Evolutionary conservation across 1,284 basidiomycete species (phyloP).

Genomic region (Fistulinella cinereoalba): DNA sequence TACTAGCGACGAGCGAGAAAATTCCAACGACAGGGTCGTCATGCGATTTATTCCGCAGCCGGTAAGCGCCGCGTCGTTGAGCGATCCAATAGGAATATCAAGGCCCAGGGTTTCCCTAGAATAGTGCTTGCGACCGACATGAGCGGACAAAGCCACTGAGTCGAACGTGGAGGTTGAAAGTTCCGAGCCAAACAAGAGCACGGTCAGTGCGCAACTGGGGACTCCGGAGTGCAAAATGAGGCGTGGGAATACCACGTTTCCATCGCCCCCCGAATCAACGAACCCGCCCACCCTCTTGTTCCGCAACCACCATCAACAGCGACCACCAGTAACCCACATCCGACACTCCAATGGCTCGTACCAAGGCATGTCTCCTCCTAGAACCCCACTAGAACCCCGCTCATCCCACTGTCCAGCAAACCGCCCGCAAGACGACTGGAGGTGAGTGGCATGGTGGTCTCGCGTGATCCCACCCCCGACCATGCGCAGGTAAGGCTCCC

Average conservation of each 20-base stretch:
- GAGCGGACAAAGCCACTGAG: too few relatives aligned
- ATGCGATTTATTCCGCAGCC: not conserved
- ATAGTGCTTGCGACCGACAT: too few relatives aligned
- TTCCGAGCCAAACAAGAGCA: constrained; percentile 18
- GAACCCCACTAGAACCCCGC: constrained; percentile 6
- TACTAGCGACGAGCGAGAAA: not conserved
- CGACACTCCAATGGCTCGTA: constrained; percentile 59
- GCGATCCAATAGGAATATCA: too few relatives aligned
- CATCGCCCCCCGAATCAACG: constrained; percentile 27
- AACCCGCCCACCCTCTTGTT: constrained; percentile 21
- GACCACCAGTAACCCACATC: constrained; percentile 20
- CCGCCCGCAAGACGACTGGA: constrained; percentile 81
- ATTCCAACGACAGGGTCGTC: too few relatives aligned
- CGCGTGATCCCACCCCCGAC: constrained; percentile 6
- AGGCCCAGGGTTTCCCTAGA: too few relatives aligned
- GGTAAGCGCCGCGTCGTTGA: not conserved
- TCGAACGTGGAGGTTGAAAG: constrained; percentile 12
- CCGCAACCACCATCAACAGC: constrained; percentile 33
- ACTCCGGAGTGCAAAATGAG: constrained; percentile 27
- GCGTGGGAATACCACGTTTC: constrained; percentile 31
- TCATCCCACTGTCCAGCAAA: constrained; percentile 53
- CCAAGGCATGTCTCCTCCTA: constrained; percentile 51
- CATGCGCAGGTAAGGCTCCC: constrained; percentile 66
- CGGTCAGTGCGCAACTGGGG: constrained; percentile 33
- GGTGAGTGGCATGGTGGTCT: constrained; percentile 42